Percentiles rank a stretch among this genome's conserved stretches.
Conservation (phyloP, 176 grass and related monocot species). For the Zea luxurians region DNA sequence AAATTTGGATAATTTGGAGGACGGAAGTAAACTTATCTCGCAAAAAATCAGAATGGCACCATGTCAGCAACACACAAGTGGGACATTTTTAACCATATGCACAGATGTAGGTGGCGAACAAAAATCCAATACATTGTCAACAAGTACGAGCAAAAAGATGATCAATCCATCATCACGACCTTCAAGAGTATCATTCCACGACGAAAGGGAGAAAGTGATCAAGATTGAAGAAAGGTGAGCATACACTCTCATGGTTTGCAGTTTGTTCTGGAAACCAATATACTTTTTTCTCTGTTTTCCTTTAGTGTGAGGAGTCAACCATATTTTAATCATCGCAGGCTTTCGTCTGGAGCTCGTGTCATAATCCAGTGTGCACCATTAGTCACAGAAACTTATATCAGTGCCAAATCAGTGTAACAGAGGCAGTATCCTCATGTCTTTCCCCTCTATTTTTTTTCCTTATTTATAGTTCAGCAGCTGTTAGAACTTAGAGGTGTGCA, state of each 20-base stretch:
- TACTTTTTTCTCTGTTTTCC: not conserved
- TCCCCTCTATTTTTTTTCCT: slow-evolving; percentile 12
- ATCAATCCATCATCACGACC: slow-evolving; percentile 42
- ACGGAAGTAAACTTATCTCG: slow-evolving; percentile 35
- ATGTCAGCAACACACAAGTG: slow-evolving; percentile 32
- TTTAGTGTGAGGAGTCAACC: slow-evolving; percentile 15
- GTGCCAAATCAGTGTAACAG: slow-evolving; percentile 41
- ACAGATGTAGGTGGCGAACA: slow-evolving; percentile 33
- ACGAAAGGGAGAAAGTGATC: slow-evolving; percentile 56
- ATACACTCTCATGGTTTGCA: not conserved
- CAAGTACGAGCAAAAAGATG: slow-evolving; percentile 45
- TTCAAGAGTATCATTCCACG: slow-evolving; percentile 48
- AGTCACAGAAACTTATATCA: slow-evolving; percentile 34
- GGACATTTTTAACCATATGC: slow-evolving; percentile 43
- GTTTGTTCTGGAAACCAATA: not conserved
- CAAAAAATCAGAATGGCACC: slow-evolving; percentile 52
- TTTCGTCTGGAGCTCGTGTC: slow-evolving; percentile 78
- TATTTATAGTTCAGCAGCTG: not conserved
- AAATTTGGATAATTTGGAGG: slow-evolving; percentile 23
- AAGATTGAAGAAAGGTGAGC: slow-evolving; percentile 75
- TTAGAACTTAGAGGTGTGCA: not conserved
- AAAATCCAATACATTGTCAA: slow-evolving; percentile 42
- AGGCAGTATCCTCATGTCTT: not conserved
- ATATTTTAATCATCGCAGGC: slow-evolving; percentile 50
- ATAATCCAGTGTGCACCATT: slow-evolving; percentile 60